These are phyloP conservation scores for Graphilbum fragrans DNA, from an alignment of 2,329 filamentous ascomycete genomes.

Conservation along the genomic window DNA sequence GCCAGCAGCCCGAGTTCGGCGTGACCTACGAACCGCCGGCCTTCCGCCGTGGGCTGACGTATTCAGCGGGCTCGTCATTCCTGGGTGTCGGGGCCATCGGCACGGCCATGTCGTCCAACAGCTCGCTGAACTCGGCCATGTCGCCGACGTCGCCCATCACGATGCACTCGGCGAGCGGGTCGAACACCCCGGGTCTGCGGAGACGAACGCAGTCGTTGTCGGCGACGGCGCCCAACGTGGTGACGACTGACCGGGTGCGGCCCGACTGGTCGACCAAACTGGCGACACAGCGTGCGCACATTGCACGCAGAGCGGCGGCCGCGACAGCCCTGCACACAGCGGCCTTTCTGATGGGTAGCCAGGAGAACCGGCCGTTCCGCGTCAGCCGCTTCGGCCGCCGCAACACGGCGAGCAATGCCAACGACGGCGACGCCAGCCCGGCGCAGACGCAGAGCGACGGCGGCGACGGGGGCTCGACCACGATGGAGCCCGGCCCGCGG, in stretches of 20 bases:
- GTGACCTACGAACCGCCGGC: conserved; percentile 88
- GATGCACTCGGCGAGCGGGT: conserved; percentile 13
- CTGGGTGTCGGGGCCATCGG: conserved; percentile 28
- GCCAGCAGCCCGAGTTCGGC: conserved; percentile 87
- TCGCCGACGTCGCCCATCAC: conserved; percentile 22
- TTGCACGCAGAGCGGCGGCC: conserved; percentile 75
- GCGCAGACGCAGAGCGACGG: conserved; percentile 12
- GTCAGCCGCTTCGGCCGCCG: conserved; percentile 49
- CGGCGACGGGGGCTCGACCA: conserved; percentile 10
- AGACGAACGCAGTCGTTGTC: conserved; percentile 53
- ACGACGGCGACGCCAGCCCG: conserved; percentile 18
- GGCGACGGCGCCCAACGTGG: conserved; percentile 70
- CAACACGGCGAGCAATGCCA: conserved; percentile 23
- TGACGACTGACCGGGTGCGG: conserved; percentile 84
- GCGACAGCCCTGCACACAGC: conserved; percentile 91
- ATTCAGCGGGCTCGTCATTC: conserved; percentile 39
- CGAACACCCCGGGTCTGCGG: conserved; percentile 15
- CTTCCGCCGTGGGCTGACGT: conserved; percentile 73
- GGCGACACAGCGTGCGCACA: conserved; percentile 70
- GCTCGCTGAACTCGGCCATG: conserved; percentile 55
- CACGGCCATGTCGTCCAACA: conserved; percentile 77
- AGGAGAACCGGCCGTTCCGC: conserved; percentile 36
- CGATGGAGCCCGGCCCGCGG: conserved; percentile 21
- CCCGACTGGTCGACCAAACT: conserved; percentile 93
- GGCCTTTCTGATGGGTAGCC: conserved; percentile 74